Evolutionary conservation across 208 protist genomes (phyloP).

Genomic region (Porcisia deanei): DNA sequence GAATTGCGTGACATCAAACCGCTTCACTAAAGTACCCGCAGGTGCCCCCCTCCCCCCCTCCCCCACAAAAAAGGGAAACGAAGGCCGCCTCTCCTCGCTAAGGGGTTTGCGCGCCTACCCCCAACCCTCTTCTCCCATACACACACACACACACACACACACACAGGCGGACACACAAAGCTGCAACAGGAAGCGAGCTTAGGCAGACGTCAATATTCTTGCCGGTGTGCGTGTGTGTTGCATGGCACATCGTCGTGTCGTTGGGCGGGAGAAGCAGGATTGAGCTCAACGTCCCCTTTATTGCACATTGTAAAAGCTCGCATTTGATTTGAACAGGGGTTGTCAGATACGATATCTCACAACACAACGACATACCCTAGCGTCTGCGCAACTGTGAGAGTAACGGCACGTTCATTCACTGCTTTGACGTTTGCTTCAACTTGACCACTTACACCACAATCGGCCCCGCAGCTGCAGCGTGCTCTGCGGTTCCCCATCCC

Average conservation of each 20-base stretch:
- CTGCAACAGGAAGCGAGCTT: background rate
- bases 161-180: background rate
- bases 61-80: background rate
- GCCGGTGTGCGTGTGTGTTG: background rate
- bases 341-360: background rate
- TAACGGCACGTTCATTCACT: background rate
- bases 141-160: constrained; percentile 2
- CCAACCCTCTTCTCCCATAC: background rate
- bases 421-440: background rate
- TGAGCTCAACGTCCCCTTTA: background rate
- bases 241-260: background rate
- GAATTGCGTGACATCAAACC: background rate
- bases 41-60: background rate
- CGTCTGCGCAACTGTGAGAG: background rate
- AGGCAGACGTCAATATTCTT: background rate
- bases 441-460: background rate
- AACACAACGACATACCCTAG: background rate
- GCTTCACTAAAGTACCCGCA: background rate
- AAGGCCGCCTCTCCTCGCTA: background rate
- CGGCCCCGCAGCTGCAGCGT: background rate
- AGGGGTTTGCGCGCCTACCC: background rate
- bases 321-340: background rate
- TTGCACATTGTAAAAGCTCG: background rate
- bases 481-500: background rate
- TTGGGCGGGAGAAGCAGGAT: background rate